Evolutionary conservation across 495 filamentous ascomycete genomes (phyloP), one percentile per base, ranked within the genome.

Genomic region (Hypoxylon crocopeplum): DNA sequence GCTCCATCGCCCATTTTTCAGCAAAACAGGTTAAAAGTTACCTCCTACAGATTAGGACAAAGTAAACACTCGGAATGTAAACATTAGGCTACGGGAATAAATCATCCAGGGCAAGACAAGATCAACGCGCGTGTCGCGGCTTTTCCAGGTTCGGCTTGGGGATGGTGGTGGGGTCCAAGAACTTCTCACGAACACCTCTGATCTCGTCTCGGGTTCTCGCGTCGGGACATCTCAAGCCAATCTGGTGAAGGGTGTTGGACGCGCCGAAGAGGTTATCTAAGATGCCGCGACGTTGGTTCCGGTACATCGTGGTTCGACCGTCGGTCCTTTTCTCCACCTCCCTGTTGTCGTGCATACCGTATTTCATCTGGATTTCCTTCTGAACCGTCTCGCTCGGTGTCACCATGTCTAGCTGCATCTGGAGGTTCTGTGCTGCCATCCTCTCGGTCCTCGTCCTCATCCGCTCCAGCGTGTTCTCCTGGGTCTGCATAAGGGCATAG

Each of bases 231-330:
- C 2, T 8, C 0, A 1, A 5, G 1, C 40, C 46, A 25, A 34
- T 22, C 5, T 4, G 3, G 8, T 5, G 2, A 3, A 60, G 36
- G 10, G 33, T 20, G 12, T 30, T 12, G 0, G 6, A 7, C 2
- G 48, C 49, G 1, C 3, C 13, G 12, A 60, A 54, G 1, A 60
- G 11, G 7, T 34, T 13, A 2, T 27, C 17, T 1, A 44, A 11
- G 0, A 60, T 3, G 5, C 15, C 34, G 2, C 33, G 48, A 6
- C 57, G 48, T 0, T 60, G 57, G 12, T 4, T 1, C 0, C 49
- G 34, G 49, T 22, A 60, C 24, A 22, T 25, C 49, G 54, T 48
- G 0, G 49, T 54, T 8, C 44, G n/a, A 11, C 10, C 27, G 3
- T 38, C 37, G 5, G 54, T 49, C 11, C 36, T 5, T 4, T 11